Base-by-base conservation (phyloP, 768 basidiomycete species). In the Cyclocybe cylindracea region DNA sequence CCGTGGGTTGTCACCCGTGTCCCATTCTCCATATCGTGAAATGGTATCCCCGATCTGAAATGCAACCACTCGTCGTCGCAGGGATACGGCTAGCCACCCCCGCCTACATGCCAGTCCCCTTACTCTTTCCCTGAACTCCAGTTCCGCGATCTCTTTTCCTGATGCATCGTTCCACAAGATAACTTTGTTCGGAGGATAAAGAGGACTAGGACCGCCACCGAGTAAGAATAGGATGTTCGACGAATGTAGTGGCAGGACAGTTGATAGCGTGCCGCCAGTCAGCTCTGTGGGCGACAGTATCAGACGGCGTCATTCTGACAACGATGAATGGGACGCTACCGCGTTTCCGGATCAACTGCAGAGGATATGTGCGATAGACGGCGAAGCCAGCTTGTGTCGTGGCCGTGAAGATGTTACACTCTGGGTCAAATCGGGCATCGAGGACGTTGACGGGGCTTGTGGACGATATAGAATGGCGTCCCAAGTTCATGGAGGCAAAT, bases 181-280 rank as follows among this genome's bases (percentile, higher is more conserved):
- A 48, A 94, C 89, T 73, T 96, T 95, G 71, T 95, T 95, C 29
- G 88, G 89, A 29, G 94, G 89, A 70, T 94, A 95, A 8, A 87
- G 80, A 31, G 93, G 93, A 66, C 89, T 93, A 48, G 85, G 80
- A 36, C 93, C 91, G 40, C 93, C 93, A 44, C 93, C 93, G 48
- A 94, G 76, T 42, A 95, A 83, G 68, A 94, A 93, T 44, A 94
- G 75, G 16, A 95, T 73, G 53, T 91, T 92, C 9, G 91, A 86
- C 9, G 85, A 79, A 63, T 94, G 91, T 49, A 91, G 72, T 2
- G 93, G 93, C 10, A 91, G 78, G 13, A 82, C 88, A 19, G 80
- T 77, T n/a, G 87, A 74, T 1, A 94, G 75, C 2, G 92, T 93
- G 29, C 92, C 91, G 36, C 87, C 87, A 10, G 79, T 78, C 49